Evolutionary conservation across 225 moss, liverwort and hornwort genomes (phyloP).

Genomic region (Asterella californica): DNA sequence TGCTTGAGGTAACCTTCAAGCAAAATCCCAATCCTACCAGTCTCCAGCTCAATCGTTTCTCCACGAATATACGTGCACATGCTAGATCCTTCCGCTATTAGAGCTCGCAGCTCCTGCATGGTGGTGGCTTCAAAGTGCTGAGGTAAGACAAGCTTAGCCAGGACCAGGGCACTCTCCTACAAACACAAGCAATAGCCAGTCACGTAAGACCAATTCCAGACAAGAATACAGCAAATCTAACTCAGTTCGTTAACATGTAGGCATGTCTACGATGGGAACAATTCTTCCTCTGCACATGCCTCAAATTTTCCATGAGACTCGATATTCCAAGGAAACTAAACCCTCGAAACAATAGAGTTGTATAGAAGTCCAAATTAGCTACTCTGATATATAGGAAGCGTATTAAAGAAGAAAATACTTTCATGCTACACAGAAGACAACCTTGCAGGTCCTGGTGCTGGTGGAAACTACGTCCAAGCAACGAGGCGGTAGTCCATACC

Average conservation of each 20-base stretch:
- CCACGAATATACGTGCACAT: conserved; percentile 78
- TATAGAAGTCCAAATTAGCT: too few species aligned
- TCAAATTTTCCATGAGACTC: not conserved
- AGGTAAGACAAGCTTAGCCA: conserved; percentile 69
- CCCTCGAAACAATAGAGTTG: not conserved
- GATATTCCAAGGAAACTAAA: not conserved
- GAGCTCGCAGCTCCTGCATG: conserved; percentile 70
- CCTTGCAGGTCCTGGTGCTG: not conserved
- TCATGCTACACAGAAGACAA: not conserved
- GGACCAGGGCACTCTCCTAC: conserved; percentile 81
- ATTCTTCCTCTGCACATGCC: not conserved
- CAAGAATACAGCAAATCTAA: not conserved
- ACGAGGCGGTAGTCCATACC: conserved; percentile 32
- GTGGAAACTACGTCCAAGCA: not conserved
- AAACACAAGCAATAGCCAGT: not conserved
- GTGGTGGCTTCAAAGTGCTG: conserved; percentile 64
- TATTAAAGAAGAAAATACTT: not conserved
- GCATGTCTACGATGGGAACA: too few species aligned
- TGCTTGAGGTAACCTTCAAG: conserved; percentile 86
- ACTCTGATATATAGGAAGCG: too few species aligned
- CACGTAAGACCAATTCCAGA: not conserved
- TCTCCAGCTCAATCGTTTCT: conserved; percentile 73
- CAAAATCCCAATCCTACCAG: conserved; percentile 61
- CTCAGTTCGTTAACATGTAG: not conserved
- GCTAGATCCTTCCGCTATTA: conserved; percentile 52